These are phyloP conservation scores for Kentomonas sorsogonicus DNA, from an alignment of 208 protist species.

Conservation along the genomic window DNA sequence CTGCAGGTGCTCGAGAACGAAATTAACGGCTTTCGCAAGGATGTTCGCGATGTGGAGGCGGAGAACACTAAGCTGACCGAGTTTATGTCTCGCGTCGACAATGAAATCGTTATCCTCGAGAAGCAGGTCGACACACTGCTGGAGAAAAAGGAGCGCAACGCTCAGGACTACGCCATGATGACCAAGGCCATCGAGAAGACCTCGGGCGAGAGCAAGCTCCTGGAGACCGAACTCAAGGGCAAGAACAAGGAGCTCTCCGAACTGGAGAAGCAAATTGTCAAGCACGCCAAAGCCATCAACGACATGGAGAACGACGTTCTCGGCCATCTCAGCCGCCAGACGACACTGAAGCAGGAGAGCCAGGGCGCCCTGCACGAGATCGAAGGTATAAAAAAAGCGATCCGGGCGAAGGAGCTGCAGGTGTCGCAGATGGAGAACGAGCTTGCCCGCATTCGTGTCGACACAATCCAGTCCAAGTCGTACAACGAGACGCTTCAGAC, in stretches of 20 bases:
- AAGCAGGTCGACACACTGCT: slow-evolving; percentile 83
- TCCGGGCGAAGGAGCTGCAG: slow-evolving; percentile 92
- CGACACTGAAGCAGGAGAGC: slow-evolving; percentile 91
- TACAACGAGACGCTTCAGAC: slow-evolving; percentile 90
- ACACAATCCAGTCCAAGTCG: slow-evolving; percentile 90
- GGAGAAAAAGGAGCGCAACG: slow-evolving; percentile 65
- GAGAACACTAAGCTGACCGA: slow-evolving; percentile 89
- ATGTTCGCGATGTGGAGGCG: slow-evolving; percentile 76
- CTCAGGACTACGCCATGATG: slow-evolving; percentile 68
- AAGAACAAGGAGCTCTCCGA: slow-evolving; percentile 57
- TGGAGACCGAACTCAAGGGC: slow-evolving; percentile 77
- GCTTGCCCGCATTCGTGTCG: slow-evolving; percentile 91
- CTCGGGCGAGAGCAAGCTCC: slow-evolving; percentile 65
- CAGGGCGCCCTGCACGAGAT: slow-evolving; percentile 85
- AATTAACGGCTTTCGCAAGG: slow-evolving; percentile 82
- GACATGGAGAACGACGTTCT: slow-evolving; percentile 88
- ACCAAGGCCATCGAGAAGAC: slow-evolving; percentile 79
- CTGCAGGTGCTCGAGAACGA: slow-evolving; percentile 90
- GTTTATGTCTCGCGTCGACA: slow-evolving; percentile 89
- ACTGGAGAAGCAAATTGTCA: slow-evolving; percentile 81
- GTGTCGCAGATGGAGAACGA: slow-evolving; percentile 95
- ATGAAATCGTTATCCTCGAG: slow-evolving; percentile 87
- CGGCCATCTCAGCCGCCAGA: slow-evolving; percentile 86
- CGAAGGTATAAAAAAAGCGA: slow-evolving; percentile 84
- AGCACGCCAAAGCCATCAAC: slow-evolving; percentile 73